Evolutionary conservation across 805 yeast species (phyloP).

Genomic region (Kazachstania taianensis): DNA sequence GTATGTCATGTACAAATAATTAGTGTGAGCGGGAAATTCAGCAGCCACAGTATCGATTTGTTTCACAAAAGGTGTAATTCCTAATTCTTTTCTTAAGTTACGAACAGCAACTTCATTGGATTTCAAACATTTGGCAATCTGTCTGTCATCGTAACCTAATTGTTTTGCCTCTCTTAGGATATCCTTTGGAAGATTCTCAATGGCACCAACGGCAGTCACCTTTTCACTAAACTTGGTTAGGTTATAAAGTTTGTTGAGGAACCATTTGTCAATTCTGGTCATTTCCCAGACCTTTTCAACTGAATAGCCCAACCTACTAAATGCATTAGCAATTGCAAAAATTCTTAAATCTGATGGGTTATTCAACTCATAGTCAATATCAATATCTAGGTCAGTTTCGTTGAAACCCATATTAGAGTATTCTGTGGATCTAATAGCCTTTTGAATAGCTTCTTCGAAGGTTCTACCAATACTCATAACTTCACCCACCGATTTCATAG

Average conservation of each 20-base stretch:
- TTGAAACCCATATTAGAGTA: constrained; percentile 92
- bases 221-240: constrained; percentile 62
- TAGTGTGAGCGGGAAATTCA: constrained; percentile 94
- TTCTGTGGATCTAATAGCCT: constrained; percentile 87
- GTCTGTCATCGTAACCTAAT: constrained; percentile 94
- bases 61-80: constrained; percentile 84
- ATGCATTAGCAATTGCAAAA: constrained; percentile 93
- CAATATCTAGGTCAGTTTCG: constrained; percentile 80
- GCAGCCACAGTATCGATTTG: constrained; percentile 99
- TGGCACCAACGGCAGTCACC: constrained; percentile 45
- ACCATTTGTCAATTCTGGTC: constrained; percentile 94
- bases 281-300: constrained; percentile 87
- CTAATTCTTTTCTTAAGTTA: constrained; percentile 76
- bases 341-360: constrained; percentile 97
- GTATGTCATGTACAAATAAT: constrained; percentile 89
- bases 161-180: constrained; percentile 83
- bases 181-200: constrained; percentile 48
- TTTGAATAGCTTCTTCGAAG: constrained; percentile 95
- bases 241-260: constrained; percentile 73
- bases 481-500: constrained; percentile 98
- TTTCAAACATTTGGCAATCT: constrained; percentile 77
- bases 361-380: constrained; percentile 84
- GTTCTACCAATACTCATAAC: constrained; percentile 97
- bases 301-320: constrained; percentile 66
- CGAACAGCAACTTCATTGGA: constrained; percentile 91